Evolutionary conservation across 2,329 filamentous ascomycete genomes (phyloP).

Genomic region (Drechslera avenae): DNA sequence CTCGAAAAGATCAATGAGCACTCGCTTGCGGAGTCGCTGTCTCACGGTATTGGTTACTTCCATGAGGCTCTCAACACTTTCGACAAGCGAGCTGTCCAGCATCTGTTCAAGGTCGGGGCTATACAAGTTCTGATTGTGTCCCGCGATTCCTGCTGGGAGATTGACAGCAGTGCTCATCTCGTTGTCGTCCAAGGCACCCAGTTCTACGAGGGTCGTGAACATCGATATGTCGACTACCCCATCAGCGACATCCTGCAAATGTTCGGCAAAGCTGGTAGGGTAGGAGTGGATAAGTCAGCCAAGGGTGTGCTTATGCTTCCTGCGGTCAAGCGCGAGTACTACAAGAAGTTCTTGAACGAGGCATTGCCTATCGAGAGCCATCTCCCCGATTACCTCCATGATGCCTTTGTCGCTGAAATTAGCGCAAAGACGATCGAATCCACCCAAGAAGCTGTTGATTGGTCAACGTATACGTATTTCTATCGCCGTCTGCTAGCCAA

Average conservation of each 20-base stretch:
- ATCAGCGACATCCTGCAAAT: conserved; percentile 95
- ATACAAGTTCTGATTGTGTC: conserved; percentile 84
- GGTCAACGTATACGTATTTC: conserved; percentile 98
- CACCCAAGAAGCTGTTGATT: conserved; percentile 95
- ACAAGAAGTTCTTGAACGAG: conserved; percentile 98
- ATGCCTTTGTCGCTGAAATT: conserved; percentile 96
- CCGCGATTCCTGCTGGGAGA: conserved; percentile 94
- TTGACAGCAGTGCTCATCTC: conserved; percentile 84
- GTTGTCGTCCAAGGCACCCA: conserved; percentile 98
- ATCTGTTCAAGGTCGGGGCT: conserved; percentile 86
- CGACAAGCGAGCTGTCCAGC: conserved; percentile 92
- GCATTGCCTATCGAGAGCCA: conserved; percentile 95
- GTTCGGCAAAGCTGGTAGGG: conserved; percentile 90
- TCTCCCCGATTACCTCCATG: conserved; percentile 86
- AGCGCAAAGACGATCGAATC: conserved; percentile 95
- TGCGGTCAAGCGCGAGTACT: conserved; percentile 92
- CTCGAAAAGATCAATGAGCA: conserved; percentile 84
- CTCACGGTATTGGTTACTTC: conserved; percentile 95
- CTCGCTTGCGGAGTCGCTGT: conserved; percentile 83
- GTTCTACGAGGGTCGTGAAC: conserved; percentile 94
- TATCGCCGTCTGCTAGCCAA: conserved; percentile 94
- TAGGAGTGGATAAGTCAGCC: conserved; percentile 76
- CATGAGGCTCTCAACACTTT: conserved; percentile 88
- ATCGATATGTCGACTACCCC: conserved; percentile 95
- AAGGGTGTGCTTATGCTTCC: conserved; percentile 97